A percentile compares a stretch with the other conserved stretches of the same genome.
phyloP scores from a whole-genome alignment of 208 protist genomes.

The Leishmania lainsoni region DNA sequence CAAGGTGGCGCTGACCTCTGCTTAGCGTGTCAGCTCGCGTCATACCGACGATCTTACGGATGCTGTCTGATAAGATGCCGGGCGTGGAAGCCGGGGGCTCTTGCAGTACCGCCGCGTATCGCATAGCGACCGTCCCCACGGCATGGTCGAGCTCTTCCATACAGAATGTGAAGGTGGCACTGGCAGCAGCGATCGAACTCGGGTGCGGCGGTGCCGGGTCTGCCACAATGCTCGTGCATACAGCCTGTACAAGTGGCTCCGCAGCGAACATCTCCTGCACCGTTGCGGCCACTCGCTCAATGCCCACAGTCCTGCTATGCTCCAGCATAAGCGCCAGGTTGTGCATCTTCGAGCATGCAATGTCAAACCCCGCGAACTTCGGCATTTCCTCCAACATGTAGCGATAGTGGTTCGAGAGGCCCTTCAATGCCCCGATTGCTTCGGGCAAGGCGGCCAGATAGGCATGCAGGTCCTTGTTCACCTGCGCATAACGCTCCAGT shows the following conservation, averaged over 20 bases:
- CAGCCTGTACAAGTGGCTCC: slow-evolving; percentile 65
- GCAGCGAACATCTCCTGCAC: slow-evolving; percentile 63
- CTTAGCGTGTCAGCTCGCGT: slow-evolving; percentile 39
- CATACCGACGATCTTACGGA: slow-evolving; percentile 33
- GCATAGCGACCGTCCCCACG: slow-evolving; percentile 31
- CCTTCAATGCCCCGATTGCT: slow-evolving; percentile 65
- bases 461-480: slow-evolving; percentile 62
- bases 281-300: slow-evolving; percentile 54
- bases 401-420: slow-evolving; percentile 77
- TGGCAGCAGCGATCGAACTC: slow-evolving; percentile 49
- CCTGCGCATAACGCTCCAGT: slow-evolving; percentile 66
- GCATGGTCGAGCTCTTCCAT: slow-evolving; percentile 70
- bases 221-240: slow-evolving; percentile 54
- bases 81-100: slow-evolving; percentile 20
- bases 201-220: slow-evolving; percentile 36
- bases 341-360: slow-evolving; percentile 82
- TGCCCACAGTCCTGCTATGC: slow-evolving; percentile 47
- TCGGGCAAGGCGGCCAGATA: slow-evolving; percentile 77
- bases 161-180: slow-evolving; percentile 72
- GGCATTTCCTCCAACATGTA: slow-evolving; percentile 83
- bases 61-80: slow-evolving; percentile 47
- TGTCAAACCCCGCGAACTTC: slow-evolving; percentile 79
- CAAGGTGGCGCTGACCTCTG: slow-evolving; percentile 48
- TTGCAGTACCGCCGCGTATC: slow-evolving; percentile 19
- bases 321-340: slow-evolving; percentile 72